Conservation (phyloP, 257 asterid species). For the Thymus quinquecostatus region DNA sequence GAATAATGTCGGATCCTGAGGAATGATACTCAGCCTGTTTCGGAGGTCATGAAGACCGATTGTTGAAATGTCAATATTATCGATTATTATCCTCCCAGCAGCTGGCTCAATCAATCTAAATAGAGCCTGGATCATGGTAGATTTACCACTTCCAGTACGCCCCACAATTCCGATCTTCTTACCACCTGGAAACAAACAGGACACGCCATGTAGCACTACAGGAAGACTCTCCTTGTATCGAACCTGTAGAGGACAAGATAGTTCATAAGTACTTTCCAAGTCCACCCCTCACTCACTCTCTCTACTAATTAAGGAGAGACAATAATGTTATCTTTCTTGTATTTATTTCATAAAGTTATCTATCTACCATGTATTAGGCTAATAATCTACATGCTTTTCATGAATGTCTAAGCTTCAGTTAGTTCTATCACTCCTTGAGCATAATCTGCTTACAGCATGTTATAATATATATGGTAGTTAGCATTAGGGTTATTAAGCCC, state of each 20-base stretch:
- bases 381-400: background rate
- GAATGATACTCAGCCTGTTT: conserved; percentile 85
- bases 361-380: background rate
- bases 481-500: too few relatives aligned
- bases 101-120: conserved; percentile 93
- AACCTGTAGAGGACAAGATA: conserved; percentile 24
- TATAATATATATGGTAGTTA: too few relatives aligned
- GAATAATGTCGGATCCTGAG: conserved; percentile 94
- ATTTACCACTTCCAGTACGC: conserved; percentile 99
- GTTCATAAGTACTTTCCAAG: background rate
- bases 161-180: conserved; percentile 95
- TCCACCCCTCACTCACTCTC: background rate
- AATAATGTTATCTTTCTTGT: background rate
- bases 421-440: background rate
- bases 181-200: conserved; percentile 95
- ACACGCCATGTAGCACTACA: conserved; percentile 86
- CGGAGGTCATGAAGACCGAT: conserved; percentile 98
- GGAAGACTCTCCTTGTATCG: conserved; percentile 97
- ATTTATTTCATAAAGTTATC: background rate
- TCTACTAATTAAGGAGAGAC: background rate
- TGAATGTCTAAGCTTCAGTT: background rate
- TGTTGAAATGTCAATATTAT: conserved; percentile 76
- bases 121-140: conserved; percentile 94
- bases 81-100: conserved; percentile 84
- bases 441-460: background rate